Evolutionary conservation across 2,329 filamentous ascomycete species (phyloP).

Genomic region (Colletotrichum acutatum): DNA sequence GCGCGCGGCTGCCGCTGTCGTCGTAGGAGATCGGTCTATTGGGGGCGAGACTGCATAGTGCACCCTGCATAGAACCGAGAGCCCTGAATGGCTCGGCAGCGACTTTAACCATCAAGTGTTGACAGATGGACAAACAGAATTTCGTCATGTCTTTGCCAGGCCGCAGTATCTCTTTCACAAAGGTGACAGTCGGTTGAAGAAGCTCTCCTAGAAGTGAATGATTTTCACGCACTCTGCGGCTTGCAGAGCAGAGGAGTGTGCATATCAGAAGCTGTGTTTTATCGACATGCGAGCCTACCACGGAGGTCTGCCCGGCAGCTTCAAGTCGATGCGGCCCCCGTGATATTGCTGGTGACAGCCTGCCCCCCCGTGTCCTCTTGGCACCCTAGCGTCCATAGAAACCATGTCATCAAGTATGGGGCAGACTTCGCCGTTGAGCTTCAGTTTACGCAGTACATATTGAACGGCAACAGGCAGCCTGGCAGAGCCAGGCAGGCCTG

Average conservation of each 20-base stretch:
- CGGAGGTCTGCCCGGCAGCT: constrained; percentile 16
- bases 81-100: constrained; percentile 8
- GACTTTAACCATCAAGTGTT: background rate
- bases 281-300: constrained; percentile 9
- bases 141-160: constrained; percentile 27
- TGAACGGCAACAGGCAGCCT: background rate
- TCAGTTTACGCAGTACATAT: background rate
- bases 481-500: background rate
- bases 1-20: constrained; percentile 21
- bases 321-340: background rate
- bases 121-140: constrained; percentile 29
- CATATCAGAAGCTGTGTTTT: background rate
- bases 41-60: constrained; percentile 13
- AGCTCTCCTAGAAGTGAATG: background rate
- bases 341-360: too few relatives aligned
- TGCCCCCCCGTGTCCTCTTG: background rate
- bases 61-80: constrained; percentile 15
- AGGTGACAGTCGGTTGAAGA: background rate
- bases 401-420: background rate
- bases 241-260: constrained; percentile 25
- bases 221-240: constrained; percentile 1
- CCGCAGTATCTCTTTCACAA: constrained; percentile 17
- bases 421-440: background rate
- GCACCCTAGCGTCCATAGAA: background rate
- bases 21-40: constrained; percentile 20